Evolutionary conservation across 2,329 filamentous ascomycete species (phyloP).

Genomic region (Pseudogymnoascus sp.): DNA sequence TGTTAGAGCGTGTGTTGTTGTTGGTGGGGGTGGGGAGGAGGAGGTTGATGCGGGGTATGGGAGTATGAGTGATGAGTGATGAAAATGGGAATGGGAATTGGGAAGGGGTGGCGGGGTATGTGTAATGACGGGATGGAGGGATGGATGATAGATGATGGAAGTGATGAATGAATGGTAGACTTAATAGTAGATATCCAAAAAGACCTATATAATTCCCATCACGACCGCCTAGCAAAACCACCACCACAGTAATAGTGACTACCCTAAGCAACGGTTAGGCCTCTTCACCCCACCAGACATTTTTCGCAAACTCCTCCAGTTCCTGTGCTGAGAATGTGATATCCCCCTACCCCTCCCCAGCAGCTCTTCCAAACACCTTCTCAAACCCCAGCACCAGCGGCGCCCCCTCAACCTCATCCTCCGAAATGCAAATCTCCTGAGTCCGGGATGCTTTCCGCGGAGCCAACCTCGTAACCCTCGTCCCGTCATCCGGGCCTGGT

Average conservation of each 20-base stretch:
- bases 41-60: constrained; percentile 50
- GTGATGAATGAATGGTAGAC: not conserved
- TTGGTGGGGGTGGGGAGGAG: constrained; percentile 40
- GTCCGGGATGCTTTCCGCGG: not conserved
- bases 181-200: not conserved
- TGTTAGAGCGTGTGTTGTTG: constrained; percentile 41
- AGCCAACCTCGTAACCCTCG: not conserved
- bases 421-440: not conserved
- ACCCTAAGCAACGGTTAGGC: too few species aligned
- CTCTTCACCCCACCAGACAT: too few species aligned
- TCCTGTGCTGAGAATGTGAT: not conserved
- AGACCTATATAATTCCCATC: not conserved
- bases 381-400: not conserved
- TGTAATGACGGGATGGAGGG: constrained; percentile 9
- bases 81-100: too few species aligned
- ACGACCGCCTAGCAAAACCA: not conserved
- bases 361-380: not conserved
- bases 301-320: not conserved
- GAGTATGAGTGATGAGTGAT: constrained; percentile 41
- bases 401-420: not conserved
- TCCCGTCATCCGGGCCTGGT: not conserved
- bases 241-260: not conserved
- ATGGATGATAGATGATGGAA: not conserved
- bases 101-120: constrained; percentile 23
- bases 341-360: not conserved